A percentile compares a stretch with the other conserved stretches of the same genome.
Evolutionary conservation across 2,329 filamentous ascomycete species (phyloP).

Genomic region (Exophiala oligosperma): DNA sequence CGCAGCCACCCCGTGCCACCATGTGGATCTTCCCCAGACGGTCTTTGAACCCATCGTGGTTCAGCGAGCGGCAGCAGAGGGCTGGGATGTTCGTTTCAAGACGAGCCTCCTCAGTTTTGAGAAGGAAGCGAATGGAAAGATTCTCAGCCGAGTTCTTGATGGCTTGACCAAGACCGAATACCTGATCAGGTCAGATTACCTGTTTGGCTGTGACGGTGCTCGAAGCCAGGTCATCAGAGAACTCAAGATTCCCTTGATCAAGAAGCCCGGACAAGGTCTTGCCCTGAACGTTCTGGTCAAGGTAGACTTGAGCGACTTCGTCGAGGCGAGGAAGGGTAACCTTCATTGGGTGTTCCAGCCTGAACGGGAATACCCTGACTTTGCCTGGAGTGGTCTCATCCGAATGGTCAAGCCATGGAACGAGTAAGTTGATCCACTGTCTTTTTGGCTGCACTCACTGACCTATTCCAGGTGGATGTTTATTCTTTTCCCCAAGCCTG

Average conservation of each 20-base stretch:
- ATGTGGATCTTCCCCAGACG: conserved; percentile 47
- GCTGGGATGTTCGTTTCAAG: conserved; percentile 43
- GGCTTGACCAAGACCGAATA: conserved; percentile 36
- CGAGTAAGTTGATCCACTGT: conserved; percentile 37
- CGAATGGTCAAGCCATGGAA: conserved; percentile 66
- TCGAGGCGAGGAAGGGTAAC: conserved; percentile 55
- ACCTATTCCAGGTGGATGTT: conserved; percentile 51
- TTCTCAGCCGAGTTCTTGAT: conserved; percentile 40
- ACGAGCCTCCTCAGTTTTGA: conserved; percentile 37
- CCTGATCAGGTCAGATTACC: conserved; percentile 45
- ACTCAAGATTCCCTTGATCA: conserved; percentile 48
- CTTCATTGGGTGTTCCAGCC: conserved; percentile 63
- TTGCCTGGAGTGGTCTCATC: conserved; percentile 52
- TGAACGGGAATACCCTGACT: conserved; percentile 51
- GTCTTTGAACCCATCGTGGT: conserved; percentile 45
- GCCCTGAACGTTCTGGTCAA: conserved; percentile 53
- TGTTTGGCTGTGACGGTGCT: conserved; percentile 61
- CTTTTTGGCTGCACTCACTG: not conserved
- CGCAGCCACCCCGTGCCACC: conserved; percentile 42
- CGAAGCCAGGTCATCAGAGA: conserved; percentile 48
- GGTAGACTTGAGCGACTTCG: conserved; percentile 52
- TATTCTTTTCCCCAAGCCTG: conserved; percentile 50
- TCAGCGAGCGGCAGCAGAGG: conserved; percentile 37
- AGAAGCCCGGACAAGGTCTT: conserved; percentile 48
- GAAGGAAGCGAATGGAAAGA: conserved; percentile 32